Conservation (phyloP, 1,284 basidiomycete species). For the Ceratorhiza oryzae-sativae region DNA sequence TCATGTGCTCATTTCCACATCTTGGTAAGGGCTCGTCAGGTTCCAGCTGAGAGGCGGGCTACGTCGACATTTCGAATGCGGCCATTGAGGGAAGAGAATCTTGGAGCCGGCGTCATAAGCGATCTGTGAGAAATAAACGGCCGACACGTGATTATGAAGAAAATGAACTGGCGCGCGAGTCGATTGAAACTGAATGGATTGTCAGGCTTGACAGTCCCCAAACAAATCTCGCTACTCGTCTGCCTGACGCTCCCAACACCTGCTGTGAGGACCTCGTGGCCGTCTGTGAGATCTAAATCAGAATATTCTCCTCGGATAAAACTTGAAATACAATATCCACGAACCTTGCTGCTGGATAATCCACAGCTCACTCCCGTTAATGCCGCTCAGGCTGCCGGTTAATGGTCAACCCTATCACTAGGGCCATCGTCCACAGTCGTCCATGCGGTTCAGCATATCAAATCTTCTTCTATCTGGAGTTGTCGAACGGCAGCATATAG, state of each 20-base stretch:
- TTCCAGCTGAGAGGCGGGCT: neutral
- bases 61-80: conserved; percentile 19
- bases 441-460: neutral
- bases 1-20: neutral
- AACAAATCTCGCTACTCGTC: conserved; percentile 32
- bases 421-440: neutral
- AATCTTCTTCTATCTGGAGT: neutral
- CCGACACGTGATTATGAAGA: conserved; percentile 18
- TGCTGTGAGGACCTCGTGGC: neutral
- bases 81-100: neutral
- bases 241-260: neutral
- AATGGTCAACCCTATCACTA: neutral
- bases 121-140: neutral
- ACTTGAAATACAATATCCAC: too few species aligned
- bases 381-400: neutral
- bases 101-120: conserved; percentile 9
- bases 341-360: neutral
- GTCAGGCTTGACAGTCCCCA: conserved; percentile 8
- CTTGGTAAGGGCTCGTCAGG: neutral
- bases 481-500: neutral
- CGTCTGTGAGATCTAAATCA: neutral
- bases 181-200: conserved; percentile 9
- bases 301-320: neutral
- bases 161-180: conserved; percentile 19
- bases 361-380: neutral